Evolutionary conservation across 2,329 filamentous ascomycete species (phyloP), one percentile per base, ranked within the genome.

Genomic region (Rhytidhysteron rufulum): DNA sequence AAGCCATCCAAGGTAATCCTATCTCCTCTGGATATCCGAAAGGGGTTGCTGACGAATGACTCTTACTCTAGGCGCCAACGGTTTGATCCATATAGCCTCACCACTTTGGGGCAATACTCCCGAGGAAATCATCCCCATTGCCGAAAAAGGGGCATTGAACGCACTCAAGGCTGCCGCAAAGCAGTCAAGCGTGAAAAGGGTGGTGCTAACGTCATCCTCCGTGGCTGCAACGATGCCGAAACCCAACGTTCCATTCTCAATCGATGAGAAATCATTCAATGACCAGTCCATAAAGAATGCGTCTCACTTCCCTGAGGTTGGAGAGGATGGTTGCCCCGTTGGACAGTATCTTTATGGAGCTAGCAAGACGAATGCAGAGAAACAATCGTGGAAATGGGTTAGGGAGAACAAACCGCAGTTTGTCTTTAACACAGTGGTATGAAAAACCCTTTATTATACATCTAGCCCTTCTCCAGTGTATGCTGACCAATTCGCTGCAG

Each of bases 281-380:
- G 57, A 66, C 9, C 53, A 60, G 3, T 60, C 52, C 4, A 43
- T 66, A 9, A 47, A 54, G 25, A 47, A 53, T 3, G 67, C 62
- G 13, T 69, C 55, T 53, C 57, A 55, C 16, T 56, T 54, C 30
- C 43, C 48, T 4, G 24, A 27, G 13, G 32, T 35, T 7, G 34
- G 47, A 20, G 56, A 54, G n/a, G 50, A 46, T 2, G 29, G 40
- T 0, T 38, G 54, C 16, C 35, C 38, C 11, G 52, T 51, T 35
- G 49, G 51, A 0, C 10, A 57, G 11, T 45, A 52, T 9, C 55
- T 71, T 2, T 77, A 77, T 41, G 57, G 61, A 0, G 73, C 72
- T 1, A 66, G 65, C 35, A 78, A 78, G 47, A 67, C 62, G 0
- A 63, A 70, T 43, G 65, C 60, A 0, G 74, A 78, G 51, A 65